A percentile compares a stretch with the other conserved stretches of the same genome.
Evolutionary conservation across 2,329 filamentous ascomycete genomes (phyloP).

Genomic region (Aciculosporium take): DNA sequence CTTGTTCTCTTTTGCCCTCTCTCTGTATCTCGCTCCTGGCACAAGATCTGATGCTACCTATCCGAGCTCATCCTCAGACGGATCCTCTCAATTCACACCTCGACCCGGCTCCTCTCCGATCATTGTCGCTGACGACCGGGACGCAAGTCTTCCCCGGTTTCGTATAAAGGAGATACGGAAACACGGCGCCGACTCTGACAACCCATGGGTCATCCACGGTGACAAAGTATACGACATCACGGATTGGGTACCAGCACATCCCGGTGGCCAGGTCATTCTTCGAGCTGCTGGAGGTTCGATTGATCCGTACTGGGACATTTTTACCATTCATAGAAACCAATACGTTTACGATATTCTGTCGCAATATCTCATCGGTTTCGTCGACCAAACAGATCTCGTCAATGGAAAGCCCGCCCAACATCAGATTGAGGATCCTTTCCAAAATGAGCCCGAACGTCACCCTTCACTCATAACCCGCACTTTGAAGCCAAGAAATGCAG

Average conservation of each 20-base stretch:
- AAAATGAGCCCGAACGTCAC: slow-evolving; percentile 38
- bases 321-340: slow-evolving; percentile 51
- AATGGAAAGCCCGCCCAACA: slow-evolving; percentile 39
- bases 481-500: slow-evolving; percentile 44
- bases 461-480: slow-evolving; percentile 35
- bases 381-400: slow-evolving; percentile 44
- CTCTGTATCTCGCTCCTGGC: not conserved
- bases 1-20: slow-evolving; percentile 5
- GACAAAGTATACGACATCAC: slow-evolving; percentile 58
- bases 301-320: slow-evolving; percentile 57
- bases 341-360: slow-evolving; percentile 51
- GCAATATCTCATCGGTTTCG: slow-evolving; percentile 48
- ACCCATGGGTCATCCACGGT: slow-evolving; percentile 50
- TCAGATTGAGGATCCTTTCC: slow-evolving; percentile 46
- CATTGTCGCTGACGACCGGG: slow-evolving; percentile 14
- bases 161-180: slow-evolving; percentile 36
- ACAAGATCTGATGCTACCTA: slow-evolving; percentile 6
- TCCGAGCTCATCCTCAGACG: slow-evolving; percentile 1
- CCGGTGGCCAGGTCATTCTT: slow-evolving; percentile 54
- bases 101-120: slow-evolving; percentile 1
- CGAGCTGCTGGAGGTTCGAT: slow-evolving; percentile 49
- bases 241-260: slow-evolving; percentile 51
- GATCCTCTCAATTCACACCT: not conserved
- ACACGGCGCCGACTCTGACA: slow-evolving; percentile 35
- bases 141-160: slow-evolving; percentile 32